Conservation (phyloP, 2,329 filamentous ascomycete species). For the Colletotrichum somersetense region DNA sequence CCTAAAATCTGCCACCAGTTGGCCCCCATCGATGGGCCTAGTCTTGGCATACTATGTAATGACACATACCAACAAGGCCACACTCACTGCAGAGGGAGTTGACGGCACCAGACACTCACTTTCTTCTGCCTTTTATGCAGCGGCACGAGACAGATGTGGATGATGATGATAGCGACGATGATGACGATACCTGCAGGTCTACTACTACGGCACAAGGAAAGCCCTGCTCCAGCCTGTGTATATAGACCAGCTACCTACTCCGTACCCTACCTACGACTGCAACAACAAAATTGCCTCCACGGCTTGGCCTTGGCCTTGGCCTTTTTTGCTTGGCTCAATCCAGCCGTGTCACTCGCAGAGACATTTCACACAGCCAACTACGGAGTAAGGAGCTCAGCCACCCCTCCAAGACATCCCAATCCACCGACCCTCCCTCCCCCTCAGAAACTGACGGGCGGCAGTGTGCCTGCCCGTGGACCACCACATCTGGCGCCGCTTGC, state of each 20-base stretch:
- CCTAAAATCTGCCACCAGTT: constrained; percentile 11
- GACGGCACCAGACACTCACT: constrained; percentile 6
- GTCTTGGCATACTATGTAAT: constrained; percentile 27
- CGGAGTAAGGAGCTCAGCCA: no score
- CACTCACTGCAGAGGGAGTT: no score
- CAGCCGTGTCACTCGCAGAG: no score
- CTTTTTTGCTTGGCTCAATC: no score
- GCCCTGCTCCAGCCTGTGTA: background rate
- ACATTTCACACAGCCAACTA: no score
- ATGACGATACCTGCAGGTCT: background rate
- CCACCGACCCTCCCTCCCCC: no score
- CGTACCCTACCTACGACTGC: background rate
- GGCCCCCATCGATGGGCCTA: constrained; percentile 9
- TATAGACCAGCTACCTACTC: background rate
- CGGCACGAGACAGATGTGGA: background rate
- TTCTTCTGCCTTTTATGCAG: no score
- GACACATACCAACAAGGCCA: constrained; percentile 33
- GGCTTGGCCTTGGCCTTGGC: background rate
- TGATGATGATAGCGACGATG: background rate
- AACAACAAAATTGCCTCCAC: background rate
- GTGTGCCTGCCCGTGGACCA: no score
- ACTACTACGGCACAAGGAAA: background rate
- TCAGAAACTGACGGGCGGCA: no score
- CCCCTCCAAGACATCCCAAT: no score
- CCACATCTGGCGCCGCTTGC: no score